Conservation (phyloP, 2,329 filamentous ascomycete genomes). For the Trichoderma harzianum region DNA sequence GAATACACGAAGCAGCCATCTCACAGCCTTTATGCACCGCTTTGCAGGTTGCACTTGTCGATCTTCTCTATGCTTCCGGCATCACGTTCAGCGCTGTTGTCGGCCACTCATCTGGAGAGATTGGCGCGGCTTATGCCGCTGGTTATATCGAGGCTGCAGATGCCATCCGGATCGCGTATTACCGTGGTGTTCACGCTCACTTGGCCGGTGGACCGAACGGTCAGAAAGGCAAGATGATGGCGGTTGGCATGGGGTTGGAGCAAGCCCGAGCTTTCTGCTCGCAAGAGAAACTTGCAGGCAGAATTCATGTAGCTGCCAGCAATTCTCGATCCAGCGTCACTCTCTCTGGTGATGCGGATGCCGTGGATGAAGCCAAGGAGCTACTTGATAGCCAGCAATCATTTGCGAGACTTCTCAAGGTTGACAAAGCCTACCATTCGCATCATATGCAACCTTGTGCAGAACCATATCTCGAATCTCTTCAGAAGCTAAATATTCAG, state of each 20-base stretch:
- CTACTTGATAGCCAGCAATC: neutral
- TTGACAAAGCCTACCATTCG: neutral
- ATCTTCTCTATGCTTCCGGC: neutral
- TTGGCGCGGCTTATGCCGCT: neutral
- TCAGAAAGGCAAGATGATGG: neutral
- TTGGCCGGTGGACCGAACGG: neutral
- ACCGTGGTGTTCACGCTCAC: neutral
- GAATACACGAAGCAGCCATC: neutral
- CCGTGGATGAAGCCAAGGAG: neutral
- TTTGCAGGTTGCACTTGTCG: neutral
- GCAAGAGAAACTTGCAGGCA: neutral
- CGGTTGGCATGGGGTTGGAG: neutral
- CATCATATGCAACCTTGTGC: neutral
- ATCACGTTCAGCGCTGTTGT: neutral
- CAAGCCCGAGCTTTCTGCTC: neutral
- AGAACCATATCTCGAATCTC: neutral
- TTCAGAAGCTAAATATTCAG: neutral
- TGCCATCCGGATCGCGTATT: neutral
- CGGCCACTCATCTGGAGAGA: neutral
- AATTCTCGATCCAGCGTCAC: neutral
- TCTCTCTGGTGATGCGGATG: neutral
- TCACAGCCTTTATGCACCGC: neutral
- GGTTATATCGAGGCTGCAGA: neutral
- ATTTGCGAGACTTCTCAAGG: neutral
- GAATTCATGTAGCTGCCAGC: neutral